These are phyloP conservation scores for Clonostachys rhizophaga DNA, from an alignment of 2,329 filamentous ascomycete species.

Conservation along the genomic window DNA sequence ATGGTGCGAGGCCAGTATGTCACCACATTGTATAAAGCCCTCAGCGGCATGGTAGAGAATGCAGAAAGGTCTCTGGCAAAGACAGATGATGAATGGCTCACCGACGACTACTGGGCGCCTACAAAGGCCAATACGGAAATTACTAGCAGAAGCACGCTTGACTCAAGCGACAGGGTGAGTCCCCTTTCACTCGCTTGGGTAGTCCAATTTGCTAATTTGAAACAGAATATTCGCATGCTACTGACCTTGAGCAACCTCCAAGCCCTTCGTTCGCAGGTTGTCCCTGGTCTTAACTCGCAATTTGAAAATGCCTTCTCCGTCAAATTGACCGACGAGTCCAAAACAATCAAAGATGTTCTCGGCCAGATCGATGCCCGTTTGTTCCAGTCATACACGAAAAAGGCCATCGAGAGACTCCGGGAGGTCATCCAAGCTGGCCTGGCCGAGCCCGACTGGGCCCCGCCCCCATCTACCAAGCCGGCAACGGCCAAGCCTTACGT, in stretches of 20 bases:
- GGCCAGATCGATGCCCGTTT: constrained; percentile 85
- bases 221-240: constrained; percentile 84
- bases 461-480: constrained; percentile 52
- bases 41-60: constrained; percentile 96
- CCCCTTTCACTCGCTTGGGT: background rate
- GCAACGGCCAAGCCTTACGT: constrained; percentile 81
- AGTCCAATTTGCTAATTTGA: constrained; percentile 13
- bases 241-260: constrained; percentile 91
- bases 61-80: constrained; percentile 71
- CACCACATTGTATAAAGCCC: constrained; percentile 85
- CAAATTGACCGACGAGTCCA: constrained; percentile 88
- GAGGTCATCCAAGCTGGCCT: constrained; percentile 72
- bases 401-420: constrained; percentile 64
- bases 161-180: constrained; percentile 53
- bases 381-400: constrained; percentile 87
- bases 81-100: constrained; percentile 57
- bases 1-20: constrained; percentile 92
- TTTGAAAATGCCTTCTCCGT: constrained; percentile 95
- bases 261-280: constrained; percentile 72
- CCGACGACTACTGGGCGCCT: constrained; percentile 36
- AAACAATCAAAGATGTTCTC: constrained; percentile 86
- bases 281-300: constrained; percentile 83
- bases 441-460: constrained; percentile 65
- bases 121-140: constrained; percentile 23
- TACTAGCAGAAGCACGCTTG: constrained; percentile 40